Evolutionary conservation across 805 yeast genomes (phyloP), one percentile per base, ranked within the genome.

Genomic region (Barnettozyma siamensis): DNA sequence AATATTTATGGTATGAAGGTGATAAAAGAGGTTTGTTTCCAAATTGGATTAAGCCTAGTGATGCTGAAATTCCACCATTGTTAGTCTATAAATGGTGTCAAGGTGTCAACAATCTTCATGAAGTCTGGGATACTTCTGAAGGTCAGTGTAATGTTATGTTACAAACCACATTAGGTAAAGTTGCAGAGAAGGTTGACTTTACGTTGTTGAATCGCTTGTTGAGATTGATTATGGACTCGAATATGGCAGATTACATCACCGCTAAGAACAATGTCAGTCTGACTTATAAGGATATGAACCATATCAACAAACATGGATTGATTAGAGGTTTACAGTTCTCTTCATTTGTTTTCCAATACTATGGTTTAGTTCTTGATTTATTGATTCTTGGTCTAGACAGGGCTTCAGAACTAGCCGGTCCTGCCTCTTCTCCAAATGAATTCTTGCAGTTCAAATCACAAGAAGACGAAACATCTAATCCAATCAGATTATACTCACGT

Each of bases 11-110:
- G 96, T 91, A 84, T 62, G 98, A 93, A 58, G 91, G 93, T 9
- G 96, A 87, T 41, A 80, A 84, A 57, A 66, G 96, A 44, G 77
- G 80, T 7, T 63, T 93, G 21, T 93, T 93, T 63, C 99, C 99
- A 4, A 83, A 81, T 58, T 93, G 99, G 99, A 73, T 93, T 31
- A 93, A 93, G 58, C 99, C 99, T 8, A 78, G 85, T 50, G 99
- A 93, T 54, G 75, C 85, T 23, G 99, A 93, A 61, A 83, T 93
- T 18, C 95, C 98, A 0, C 99, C 96, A 0, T 62, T 89, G 26
- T 67, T 91, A 46, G 95, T 85, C 1, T 88, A 91, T 64, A 91
- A 89, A 57, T 93, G 96, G 95, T 80, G 88, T 53, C 94, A 86
- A 54, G 96, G 96, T 12, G 71, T 93, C 35, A 91, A 88, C 58